Conservation (phyloP, 2,329 filamentous ascomycete species). For the Colletotrichum ledebouriae region DNA sequence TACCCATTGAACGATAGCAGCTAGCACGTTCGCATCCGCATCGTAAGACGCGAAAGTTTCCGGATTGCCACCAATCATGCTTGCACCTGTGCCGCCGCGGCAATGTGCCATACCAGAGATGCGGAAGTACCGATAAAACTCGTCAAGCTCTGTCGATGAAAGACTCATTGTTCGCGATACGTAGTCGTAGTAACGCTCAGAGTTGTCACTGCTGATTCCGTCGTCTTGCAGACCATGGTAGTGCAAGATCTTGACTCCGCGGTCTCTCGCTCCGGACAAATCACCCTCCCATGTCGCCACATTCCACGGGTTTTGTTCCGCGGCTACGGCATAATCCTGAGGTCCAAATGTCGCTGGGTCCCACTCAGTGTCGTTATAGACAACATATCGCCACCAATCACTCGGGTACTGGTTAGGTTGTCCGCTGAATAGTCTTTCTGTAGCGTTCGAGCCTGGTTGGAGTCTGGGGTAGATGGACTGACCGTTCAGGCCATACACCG, state of each 20-base stretch:
- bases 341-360: constrained; percentile 11
- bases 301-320: constrained; percentile 52
- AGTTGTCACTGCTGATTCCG: constrained; percentile 59
- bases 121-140: constrained; percentile 65
- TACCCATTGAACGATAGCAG: constrained; percentile 65
- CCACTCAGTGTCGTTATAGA: constrained; percentile 46
- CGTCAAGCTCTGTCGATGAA: constrained; percentile 43
- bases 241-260: constrained; percentile 60
- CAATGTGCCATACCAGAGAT: constrained; percentile 68
- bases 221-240: constrained; percentile 61
- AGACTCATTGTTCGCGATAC: constrained; percentile 59
- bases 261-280: constrained; percentile 54
- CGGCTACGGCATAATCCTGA: constrained; percentile 41
- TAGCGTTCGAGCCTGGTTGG: constrained; percentile 59
- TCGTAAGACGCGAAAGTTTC: constrained; percentile 44
- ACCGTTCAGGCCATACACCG: constrained; percentile 45
- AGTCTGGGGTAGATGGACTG: constrained; percentile 56
- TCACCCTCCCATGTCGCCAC: constrained; percentile 57
- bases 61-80: constrained; percentile 47
- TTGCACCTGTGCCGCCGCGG: constrained; percentile 60
- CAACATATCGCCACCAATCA: constrained; percentile 47
- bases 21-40: constrained; percentile 59
- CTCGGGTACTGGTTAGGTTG: constrained; percentile 21
- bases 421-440: constrained; percentile 16
- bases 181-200: constrained; percentile 62